Evolutionary conservation across 768 basidiomycete genomes (phyloP).

Genomic region (Paxillus ammoniavirescens): DNA sequence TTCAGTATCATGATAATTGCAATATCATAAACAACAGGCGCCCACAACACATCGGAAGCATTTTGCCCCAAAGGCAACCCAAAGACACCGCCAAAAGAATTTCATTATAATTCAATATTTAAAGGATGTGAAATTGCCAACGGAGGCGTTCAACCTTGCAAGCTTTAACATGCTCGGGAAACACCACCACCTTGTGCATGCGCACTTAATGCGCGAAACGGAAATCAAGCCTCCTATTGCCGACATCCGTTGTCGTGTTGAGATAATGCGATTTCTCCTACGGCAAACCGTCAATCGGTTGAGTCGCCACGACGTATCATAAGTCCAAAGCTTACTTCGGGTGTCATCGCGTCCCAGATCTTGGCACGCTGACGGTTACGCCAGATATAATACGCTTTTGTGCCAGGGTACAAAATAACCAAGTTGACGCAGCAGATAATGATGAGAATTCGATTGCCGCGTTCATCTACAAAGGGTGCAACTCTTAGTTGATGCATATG

Average conservation of each 20-base stretch:
- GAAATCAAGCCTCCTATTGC: slow-evolving; percentile 61
- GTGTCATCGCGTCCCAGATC: slow-evolving; percentile 58
- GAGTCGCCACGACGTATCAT: no score
- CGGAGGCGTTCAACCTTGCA: no score
- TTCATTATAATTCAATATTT: no score
- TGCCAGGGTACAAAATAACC: slow-evolving; percentile 49
- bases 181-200: neutral
- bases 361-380: slow-evolving; percentile 52
- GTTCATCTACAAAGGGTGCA: slow-evolving; percentile 38
- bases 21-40: no score
- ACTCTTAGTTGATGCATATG: neutral
- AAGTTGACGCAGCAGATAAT: slow-evolving; percentile 50
- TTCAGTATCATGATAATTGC: no score
- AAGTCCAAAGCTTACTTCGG: slow-evolving; percentile 32
- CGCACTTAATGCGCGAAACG: slow-evolving; percentile 49
- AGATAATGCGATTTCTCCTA: slow-evolving; percentile 58
- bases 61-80: no score
- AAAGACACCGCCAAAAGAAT: no score
- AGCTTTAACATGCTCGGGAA: no score
- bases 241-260: slow-evolving; percentile 56
- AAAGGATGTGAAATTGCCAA: no score
- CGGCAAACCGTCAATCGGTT: no score
- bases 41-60: no score
- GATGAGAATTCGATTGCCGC: slow-evolving; percentile 59
- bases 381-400: slow-evolving; percentile 57